Evolutionary conservation across 1,139 yeast species (phyloP).

Genomic region (Saccharomyces hybrid): DNA sequence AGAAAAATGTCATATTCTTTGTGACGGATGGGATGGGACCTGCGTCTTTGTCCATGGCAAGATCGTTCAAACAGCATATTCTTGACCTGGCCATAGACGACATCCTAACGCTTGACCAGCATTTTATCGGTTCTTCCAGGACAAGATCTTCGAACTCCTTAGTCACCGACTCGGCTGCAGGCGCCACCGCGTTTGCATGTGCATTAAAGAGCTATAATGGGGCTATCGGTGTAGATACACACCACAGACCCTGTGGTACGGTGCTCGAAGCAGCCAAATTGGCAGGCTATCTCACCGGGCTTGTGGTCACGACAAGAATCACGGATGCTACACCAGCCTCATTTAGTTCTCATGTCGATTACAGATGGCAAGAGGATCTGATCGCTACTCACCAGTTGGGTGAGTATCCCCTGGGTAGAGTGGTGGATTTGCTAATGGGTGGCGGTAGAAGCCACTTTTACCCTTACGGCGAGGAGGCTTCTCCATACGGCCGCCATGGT

Average conservation of each 20-base stretch:
- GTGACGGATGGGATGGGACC: conserved; percentile 95
- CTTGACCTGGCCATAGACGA: conserved; percentile 47
- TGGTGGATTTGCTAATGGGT: conserved; percentile 77
- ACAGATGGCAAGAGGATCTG: conserved; percentile 66
- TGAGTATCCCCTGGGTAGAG: conserved; percentile 63
- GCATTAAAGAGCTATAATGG: conserved; percentile 75
- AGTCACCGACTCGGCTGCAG: conserved; percentile 89
- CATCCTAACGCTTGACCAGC: conserved; percentile 52
- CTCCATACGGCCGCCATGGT: conserved; percentile 41
- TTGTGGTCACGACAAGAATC: conserved; percentile 79
- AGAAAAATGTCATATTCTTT: conserved; percentile 69
- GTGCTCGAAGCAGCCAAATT: conserved; percentile 75
- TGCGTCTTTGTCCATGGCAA: conserved; percentile 65
- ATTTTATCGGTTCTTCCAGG: conserved; percentile 68
- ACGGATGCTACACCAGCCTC: conserved; percentile 90
- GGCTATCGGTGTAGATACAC: conserved; percentile 68
- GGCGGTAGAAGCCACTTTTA: conserved; percentile 81
- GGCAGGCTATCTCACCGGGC: conserved; percentile 69
- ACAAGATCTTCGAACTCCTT: conserved; percentile 66
- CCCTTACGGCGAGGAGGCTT: conserved; percentile 34
- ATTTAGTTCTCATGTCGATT: conserved; percentile 68
- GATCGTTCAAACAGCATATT: conserved; percentile 57
- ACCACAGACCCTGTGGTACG: conserved; percentile 66
- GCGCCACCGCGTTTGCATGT: conserved; percentile 86
- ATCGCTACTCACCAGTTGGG: conserved; percentile 85